Base-by-base conservation (phyloP, 805 yeast species). In the Metschnikowia aberdeeniae region DNA sequence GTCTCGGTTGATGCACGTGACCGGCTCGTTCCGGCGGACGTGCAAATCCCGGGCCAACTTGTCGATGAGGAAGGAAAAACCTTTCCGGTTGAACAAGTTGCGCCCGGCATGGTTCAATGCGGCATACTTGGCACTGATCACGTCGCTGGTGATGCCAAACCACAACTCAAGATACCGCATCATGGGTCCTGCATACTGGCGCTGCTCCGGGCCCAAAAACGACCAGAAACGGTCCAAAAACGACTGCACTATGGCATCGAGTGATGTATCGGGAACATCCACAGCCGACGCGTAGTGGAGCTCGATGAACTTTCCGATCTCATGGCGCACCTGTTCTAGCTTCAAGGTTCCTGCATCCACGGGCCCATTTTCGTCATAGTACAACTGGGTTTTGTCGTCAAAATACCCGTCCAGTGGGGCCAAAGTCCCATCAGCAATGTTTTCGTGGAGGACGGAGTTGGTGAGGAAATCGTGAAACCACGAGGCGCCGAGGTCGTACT, bases 381-480 rank as follows among this genome's bases (percentile, higher is more conserved):
- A 52, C 2, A 51, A 51, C 1, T 54, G 43, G 3, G 65, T 67
- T 26, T 61, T 62, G 55, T 82, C 86, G 53, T 79, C 82, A 51
- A 67, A 80, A 47, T 67, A 70, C 27, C 73, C 63, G 48, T 71
- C 74, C 8, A 43, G 44, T 6, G 24, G n/a, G 4, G 34, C 37
- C 19, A 50, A 54, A 19, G 44, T 17, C 10, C 60, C 60, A 35
- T 50, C 52, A 8, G 51, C 51, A 7, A 61, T 62, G 6, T 70
- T 80, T 45, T 75, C 77, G 36, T 76, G 73, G 55, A 87, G 82
- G 19, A 86, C 67, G 2, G 75, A 73, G 59, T 89, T 89, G 29
- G 76, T 70, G 33, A 88, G 64, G 0, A 89, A 80, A 53, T 88
- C 96, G 59, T 89, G 97, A 58, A 86, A 86, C 97, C 97, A 89